Conservation (phyloP, 129 eudicot genomes). For the Flaveria linearis region DNA sequence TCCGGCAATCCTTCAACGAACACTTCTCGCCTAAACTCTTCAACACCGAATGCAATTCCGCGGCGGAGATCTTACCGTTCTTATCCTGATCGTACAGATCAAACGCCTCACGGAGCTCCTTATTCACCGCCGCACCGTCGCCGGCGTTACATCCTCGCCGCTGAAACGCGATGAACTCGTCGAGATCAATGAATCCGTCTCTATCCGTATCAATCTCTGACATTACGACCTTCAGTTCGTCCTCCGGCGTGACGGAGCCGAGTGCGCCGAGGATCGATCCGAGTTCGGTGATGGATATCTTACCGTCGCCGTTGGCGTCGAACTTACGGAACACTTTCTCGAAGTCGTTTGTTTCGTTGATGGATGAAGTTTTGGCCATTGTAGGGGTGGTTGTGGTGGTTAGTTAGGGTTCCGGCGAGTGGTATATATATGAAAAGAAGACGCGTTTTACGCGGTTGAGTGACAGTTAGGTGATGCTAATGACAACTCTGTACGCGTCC, state of each 20-base stretch:
- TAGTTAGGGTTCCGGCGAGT: constrained; percentile 14
- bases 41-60: constrained; percentile 70
- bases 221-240: constrained; percentile 64
- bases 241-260: constrained; percentile 54
- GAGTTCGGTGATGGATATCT: constrained; percentile 67
- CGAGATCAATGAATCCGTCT: constrained; percentile 72
- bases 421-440: background rate
- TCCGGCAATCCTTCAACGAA: constrained; percentile 71
- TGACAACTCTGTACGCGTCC: constrained; percentile 24
- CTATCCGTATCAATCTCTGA: constrained; percentile 73
- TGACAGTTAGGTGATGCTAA: constrained; percentile 41
- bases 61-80: constrained; percentile 78
- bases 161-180: constrained; percentile 54
- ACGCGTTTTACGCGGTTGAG: constrained; percentile 43
- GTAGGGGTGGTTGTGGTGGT: background rate
- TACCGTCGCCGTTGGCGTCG: constrained; percentile 83
- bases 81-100: constrained; percentile 73
- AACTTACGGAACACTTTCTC: constrained; percentile 58
- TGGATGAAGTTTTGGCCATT: constrained; percentile 25
- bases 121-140: constrained; percentile 41
- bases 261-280: constrained; percentile 56
- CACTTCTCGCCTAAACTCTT: constrained; percentile 75
- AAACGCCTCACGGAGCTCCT: constrained; percentile 85
- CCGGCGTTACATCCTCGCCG: constrained; percentile 33
- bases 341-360: constrained; percentile 36